A percentile compares a stretch with the other conserved stretches of the same genome.
phyloP scores from a whole-genome alignment of 352 stramenopile species.

The Phytophthora megakarya region DNA sequence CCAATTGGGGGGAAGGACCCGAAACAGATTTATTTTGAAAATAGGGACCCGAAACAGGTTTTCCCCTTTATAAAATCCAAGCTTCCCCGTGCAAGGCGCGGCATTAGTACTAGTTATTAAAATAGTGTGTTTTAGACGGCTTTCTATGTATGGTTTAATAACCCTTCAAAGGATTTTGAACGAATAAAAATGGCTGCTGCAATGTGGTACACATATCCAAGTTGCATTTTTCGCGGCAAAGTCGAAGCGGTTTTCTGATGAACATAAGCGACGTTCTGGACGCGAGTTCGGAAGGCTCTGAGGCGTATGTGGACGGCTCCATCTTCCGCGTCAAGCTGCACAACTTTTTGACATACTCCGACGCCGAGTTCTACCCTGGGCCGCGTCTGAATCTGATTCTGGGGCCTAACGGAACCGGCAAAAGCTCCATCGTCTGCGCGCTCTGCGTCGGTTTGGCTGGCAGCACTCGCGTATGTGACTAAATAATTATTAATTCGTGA shows the following conservation, averaged over 20 bases:
- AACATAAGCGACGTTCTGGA: conserved; percentile 32
- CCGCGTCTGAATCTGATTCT: conserved; percentile 98
- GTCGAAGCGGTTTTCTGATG: conserved; percentile 5
- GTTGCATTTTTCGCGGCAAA: conserved; percentile 54
- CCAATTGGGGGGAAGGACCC: too few relatives aligned
- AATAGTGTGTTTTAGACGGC: too few relatives aligned
- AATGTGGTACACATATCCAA: conserved; percentile 8
- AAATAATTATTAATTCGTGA: not conserved
- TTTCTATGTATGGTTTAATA: too few relatives aligned
- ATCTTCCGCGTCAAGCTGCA: conserved; percentile 92
- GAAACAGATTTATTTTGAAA: too few relatives aligned
- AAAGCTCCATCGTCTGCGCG: conserved; percentile 96
- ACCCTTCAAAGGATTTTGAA: too few relatives aligned
- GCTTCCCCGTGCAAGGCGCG: too few relatives aligned
- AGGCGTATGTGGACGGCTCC: conserved; percentile 84
- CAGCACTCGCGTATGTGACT: conserved; percentile 81
- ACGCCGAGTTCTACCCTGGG: conserved; percentile 90
- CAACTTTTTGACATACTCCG: conserved; percentile 95
- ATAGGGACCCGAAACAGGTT: too few relatives aligned
- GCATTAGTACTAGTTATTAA: too few relatives aligned
- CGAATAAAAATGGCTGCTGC: too few relatives aligned
- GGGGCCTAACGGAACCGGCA: conserved; percentile 96
- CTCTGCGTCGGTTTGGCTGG: conserved; percentile 97
- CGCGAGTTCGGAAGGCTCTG: conserved; percentile 36
- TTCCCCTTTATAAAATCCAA: too few relatives aligned